Evolutionary conservation across 2,329 filamentous ascomycete genomes (phyloP).

Genomic region (Rugonectria rugulosa): DNA sequence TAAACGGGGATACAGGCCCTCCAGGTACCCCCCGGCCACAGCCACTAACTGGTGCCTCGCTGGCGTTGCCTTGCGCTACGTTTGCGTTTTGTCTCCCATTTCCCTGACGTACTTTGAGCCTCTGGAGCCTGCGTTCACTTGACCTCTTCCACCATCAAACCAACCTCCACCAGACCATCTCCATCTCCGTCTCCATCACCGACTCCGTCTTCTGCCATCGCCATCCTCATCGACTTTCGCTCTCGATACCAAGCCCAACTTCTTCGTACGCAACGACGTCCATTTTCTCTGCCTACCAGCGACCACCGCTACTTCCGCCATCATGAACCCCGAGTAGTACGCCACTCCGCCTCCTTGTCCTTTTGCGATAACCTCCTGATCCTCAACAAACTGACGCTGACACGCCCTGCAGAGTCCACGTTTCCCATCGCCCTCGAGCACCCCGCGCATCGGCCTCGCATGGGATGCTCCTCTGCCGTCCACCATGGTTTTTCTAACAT

Average conservation of each 20-base stretch:
- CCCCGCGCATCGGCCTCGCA: slow-evolving; percentile 4
- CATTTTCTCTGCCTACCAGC: slow-evolving; percentile 18
- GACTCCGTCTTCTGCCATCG: neutral
- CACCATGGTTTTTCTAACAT: slow-evolving; percentile 35
- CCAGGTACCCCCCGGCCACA: slow-evolving; percentile 17
- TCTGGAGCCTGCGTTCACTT: slow-evolving; percentile 40
- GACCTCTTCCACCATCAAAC: slow-evolving; percentile 40
- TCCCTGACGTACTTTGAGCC: slow-evolving; percentile 47
- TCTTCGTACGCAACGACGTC: slow-evolving; percentile 3
- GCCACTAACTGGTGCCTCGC: slow-evolving; percentile 25
- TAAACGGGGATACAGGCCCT: neutral
- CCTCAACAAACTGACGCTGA: slow-evolving; percentile 34
- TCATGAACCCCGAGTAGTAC: slow-evolving; percentile 93
- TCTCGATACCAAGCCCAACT: slow-evolving; percentile 10
- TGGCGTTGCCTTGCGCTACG: slow-evolving; percentile 41
- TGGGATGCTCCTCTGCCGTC: slow-evolving; percentile 11
- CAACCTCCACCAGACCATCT: slow-evolving; percentile 31
- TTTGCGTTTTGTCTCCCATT: slow-evolving; percentile 46
- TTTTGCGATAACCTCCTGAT: slow-evolving; percentile 43
- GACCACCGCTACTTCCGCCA: slow-evolving; percentile 50
- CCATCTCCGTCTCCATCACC: slow-evolving; percentile 1
- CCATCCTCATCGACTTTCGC: slow-evolving; percentile 10
- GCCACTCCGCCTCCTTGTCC: slow-evolving; percentile 50
- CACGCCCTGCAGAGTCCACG: slow-evolving; percentile 37
- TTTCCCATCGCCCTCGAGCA: slow-evolving; percentile 16